Base-by-base conservation (phyloP, 768 basidiomycete genomes). In the Boletus rufocinnamomeus region DNA sequence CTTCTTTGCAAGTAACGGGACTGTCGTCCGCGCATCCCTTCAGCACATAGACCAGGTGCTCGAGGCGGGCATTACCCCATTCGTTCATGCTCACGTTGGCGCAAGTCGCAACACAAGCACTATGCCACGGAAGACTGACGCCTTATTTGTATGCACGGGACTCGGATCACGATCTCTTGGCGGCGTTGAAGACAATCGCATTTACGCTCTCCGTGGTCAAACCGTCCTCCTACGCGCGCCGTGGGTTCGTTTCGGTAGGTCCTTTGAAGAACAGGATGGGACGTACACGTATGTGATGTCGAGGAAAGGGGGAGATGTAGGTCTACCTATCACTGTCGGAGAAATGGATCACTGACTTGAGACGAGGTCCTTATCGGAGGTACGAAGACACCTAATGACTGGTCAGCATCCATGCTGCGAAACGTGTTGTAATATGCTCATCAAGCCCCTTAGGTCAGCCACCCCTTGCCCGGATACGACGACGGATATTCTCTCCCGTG, bases 1-100 rank as follows among this genome's bases (percentile, higher is more conserved):
- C 21, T 85, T 90, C 69, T 67, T 81, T 17, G 66, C 77, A 2
- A 70, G 70, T 0, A 87, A 87, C 10, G 90, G 91, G 0, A 70
- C 70, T 2, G 73, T 85, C 47, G 70, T 84, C 4, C 86, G 84
- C 1, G 84, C 80, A 2, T 72, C 81, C 4, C 75, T 91, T 3
- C 84, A 85, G 63, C 88, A 91, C 63, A 79, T 91, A 60, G 70
- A 76, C 50, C 84, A 90, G 62, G 75, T 90, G 23, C 10, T 70
- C 60, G 51, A 66, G 43, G 52, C 49, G 23, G 52, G 57, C 14
- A 16, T 37, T n/a, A 11, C 52, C 32, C 57, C 57, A 34, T 49
- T 60, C 19, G 7, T 46, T 41, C 23, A 21, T 3, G 21, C 17
- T 25, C 21, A 27, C 25, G 44, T 10, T 16, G 14, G 43, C 23